A percentile compares a stretch with the other conserved stretches of the same genome.
These are phyloP conservation scores for Hypoxylon sp. DNA, from an alignment of 2,329 filamentous ascomycete species.

Conservation along the genomic window DNA sequence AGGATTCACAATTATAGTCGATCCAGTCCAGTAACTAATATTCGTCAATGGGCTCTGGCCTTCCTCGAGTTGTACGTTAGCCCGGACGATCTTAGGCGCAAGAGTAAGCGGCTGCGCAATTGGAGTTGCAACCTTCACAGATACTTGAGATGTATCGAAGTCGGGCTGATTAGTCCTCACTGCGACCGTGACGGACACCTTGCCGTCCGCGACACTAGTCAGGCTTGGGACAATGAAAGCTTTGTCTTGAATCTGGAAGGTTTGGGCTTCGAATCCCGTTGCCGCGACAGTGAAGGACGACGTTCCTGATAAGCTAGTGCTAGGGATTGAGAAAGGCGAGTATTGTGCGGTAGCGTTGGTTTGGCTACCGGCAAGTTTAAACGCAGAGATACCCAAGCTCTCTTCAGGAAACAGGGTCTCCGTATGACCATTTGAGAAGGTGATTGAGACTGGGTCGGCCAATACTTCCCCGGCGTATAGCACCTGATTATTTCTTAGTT, in stretches of 20 bases:
- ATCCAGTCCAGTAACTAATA: conserved; percentile 40
- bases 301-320: conserved; percentile 22
- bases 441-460: conserved; percentile 30
- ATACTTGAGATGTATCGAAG: conserved; percentile 31
- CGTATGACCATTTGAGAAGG: conserved; percentile 45
- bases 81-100: conserved; percentile 40
- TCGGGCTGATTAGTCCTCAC: conserved; percentile 15
- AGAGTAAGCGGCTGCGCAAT: conserved; percentile 48
- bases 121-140: conserved; percentile 39
- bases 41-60: conserved; percentile 25
- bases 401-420: conserved; percentile 38
- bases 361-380: conserved; percentile 34
- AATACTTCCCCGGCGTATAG: conserved; percentile 28
- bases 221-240: conserved; percentile 46
- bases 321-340: conserved; percentile 43
- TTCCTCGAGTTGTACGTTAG: conserved; percentile 30
- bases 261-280: conserved; percentile 22
- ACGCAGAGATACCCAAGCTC: conserved; percentile 43
- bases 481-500: conserved; percentile 37
- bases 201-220: conserved; percentile 28
- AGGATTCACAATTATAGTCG: conserved; percentile 35
- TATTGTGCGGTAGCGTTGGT: conserved; percentile 44
- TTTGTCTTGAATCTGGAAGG: conserved; percentile 41
- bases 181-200: conserved; percentile 42
- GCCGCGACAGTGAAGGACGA: conserved; percentile 41